Evolutionary conservation across 179 eudicot species (phyloP), one percentile per base, ranked within the genome.

Genomic region (Gypsophila paniculata): DNA sequence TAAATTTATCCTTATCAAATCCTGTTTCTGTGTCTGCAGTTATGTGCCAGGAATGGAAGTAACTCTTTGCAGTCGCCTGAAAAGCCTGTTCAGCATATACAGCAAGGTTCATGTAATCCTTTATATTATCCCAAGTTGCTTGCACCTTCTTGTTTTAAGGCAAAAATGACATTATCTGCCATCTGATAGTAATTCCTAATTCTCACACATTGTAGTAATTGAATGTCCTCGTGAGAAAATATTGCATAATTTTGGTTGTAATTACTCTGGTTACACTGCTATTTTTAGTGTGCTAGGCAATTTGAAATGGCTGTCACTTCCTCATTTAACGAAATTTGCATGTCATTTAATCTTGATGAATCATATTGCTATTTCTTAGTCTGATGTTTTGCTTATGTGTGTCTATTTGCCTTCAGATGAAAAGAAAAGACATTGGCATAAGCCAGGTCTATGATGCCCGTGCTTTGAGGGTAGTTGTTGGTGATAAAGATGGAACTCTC

Each of bases 31-130:
- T 75, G 34, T 75, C 71, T 86, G 78, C 89, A 93, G 98, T 69
- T 93, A 93, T 82, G 85, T 93, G 68, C 98, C 98, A 57, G 98
- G 98, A 65, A 93, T 93, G 98, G 98, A 93, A 83, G 96, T 91
- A 46, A 86, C 87, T 74, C 62, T 93, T 58, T 93, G 89, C 71
- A 86, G 98, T 70, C 98, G 98, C 74, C 78, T 93, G 66, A 93
- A 93, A 74, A 93, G 98, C 82, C 81, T 93, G 83, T 93, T 87
- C 71, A 89, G 98, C 82, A 81, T 93, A 73, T 89, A 93, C 75
- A 89, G 87, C 80, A 93, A 93, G 97, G 97, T 93, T 38, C 69
- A 9, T 32, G 77, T 51, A 23, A 42, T 65, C 59, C 63, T 55
- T 4, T n/a, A n/a, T 68, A 51, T 44, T 67, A 29, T 73, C 51